These are phyloP conservation scores for Penicillium daleae DNA, from an alignment of 495 filamentous ascomycete species.

Conservation along the genomic window DNA sequence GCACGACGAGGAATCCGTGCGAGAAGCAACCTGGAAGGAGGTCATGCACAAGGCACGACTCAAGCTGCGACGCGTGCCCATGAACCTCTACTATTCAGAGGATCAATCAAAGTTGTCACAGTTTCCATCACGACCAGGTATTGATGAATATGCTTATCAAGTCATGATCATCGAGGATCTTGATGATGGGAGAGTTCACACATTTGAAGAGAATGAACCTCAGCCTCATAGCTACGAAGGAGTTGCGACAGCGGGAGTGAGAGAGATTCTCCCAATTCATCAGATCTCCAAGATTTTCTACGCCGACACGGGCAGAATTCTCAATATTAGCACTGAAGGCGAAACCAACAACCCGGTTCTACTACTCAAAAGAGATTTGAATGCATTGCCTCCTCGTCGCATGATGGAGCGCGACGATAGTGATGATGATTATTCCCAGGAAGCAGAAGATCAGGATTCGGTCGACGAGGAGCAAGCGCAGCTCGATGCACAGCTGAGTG, in stretches of 20 bases:
- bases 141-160: conserved; percentile 84
- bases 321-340: conserved; percentile 81
- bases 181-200: conserved; percentile 88
- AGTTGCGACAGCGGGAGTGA: conserved; percentile 72
- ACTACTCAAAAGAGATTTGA: conserved; percentile 80
- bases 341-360: conserved; percentile 86
- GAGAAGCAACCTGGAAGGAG: conserved; percentile 93
- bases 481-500: conserved; percentile 68
- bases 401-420: conserved; percentile 60
- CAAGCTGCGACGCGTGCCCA: conserved; percentile 68
- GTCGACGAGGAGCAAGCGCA: conserved; percentile 58
- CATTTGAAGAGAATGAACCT: conserved; percentile 66
- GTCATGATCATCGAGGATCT: conserved; percentile 89
- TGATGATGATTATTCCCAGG: conserved; percentile 29
- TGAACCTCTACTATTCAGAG: conserved; percentile 39
- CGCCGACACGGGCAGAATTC: conserved; percentile 90
- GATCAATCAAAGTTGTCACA: conserved; percentile 24
- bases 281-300: conserved; percentile 97
- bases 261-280: conserved; percentile 84
- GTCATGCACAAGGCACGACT: conserved; percentile 93
- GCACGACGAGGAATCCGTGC: conserved; percentile 63
- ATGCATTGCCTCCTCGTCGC: conserved; percentile 70
- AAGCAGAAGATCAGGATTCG: conserved; percentile 29
- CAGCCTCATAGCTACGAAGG: conserved; percentile 71
- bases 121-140: conserved; percentile 53